phyloP scores from a whole-genome alignment of 805 yeast genomes.

The Ogataea philodendri region DNA sequence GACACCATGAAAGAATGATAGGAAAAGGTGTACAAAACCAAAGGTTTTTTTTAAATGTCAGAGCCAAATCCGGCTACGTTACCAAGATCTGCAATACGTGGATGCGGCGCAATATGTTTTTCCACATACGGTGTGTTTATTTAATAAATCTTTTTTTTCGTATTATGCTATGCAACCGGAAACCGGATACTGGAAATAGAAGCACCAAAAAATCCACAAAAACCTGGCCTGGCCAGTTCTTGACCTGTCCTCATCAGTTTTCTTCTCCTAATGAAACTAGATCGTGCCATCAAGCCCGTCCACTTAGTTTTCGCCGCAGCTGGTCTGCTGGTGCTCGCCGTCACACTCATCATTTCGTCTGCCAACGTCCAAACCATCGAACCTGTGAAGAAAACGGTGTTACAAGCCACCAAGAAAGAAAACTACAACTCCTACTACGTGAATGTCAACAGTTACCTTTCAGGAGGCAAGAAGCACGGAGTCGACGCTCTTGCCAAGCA shows the following conservation, averaged over 20 bases:
- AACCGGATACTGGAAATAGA: not conserved
- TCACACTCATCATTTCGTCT: conserved; percentile 5
- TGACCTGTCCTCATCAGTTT: not conserved
- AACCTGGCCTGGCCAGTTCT: too few species aligned
- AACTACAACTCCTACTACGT: conserved; percentile 9
- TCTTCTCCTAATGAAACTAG: conserved; percentile 4
- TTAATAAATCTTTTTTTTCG: too few species aligned
- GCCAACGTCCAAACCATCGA: conserved; percentile 5
- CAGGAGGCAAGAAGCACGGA: conserved; percentile 1
- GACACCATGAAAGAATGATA: not conserved
- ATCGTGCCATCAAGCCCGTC: conserved; percentile 4
- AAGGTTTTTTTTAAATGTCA: too few species aligned
- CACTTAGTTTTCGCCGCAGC: conserved; percentile 12
- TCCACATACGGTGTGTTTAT: too few species aligned
- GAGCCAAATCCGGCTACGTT: not conserved
- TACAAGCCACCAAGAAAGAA: not conserved
- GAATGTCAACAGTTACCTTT: conserved; percentile 10
- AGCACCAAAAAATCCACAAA: too few species aligned
- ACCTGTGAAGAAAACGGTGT: conserved; percentile 6
- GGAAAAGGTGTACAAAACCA: not conserved
- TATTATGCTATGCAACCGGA: conserved; percentile 6
- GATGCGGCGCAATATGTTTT: too few species aligned
- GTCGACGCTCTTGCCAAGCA: conserved; percentile 2
- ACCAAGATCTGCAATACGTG: too few species aligned
- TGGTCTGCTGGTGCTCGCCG: conserved; percentile 11